Percentiles rank a stretch among this genome's conserved stretches.
Conservation (phyloP, 805 yeast genomes). For the Starmerella apicola region DNA sequence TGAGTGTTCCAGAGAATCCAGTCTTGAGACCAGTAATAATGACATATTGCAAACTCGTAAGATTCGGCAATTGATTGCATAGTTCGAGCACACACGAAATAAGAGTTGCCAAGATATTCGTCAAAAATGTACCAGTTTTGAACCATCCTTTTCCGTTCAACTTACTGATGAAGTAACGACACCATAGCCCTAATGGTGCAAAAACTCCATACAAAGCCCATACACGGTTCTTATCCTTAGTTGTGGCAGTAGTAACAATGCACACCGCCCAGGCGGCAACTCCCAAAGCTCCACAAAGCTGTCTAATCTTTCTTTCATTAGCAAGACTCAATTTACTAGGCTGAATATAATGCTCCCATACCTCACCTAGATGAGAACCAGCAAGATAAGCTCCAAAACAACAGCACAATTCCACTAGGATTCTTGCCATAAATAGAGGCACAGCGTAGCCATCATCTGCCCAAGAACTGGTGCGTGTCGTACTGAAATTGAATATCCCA, state of each 20-base stretch:
- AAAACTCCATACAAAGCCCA: conserved; percentile 62
- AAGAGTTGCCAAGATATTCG: conserved; percentile 38
- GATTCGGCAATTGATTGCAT: conserved; percentile 34
- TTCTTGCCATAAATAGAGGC: conserved; percentile 57
- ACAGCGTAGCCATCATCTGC: conserved; percentile 70
- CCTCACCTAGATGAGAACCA: conserved; percentile 40
- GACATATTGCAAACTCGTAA: conserved; percentile 28
- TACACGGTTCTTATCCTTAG: conserved; percentile 36
- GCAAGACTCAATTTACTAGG: neutral
- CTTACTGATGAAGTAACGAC: conserved; percentile 44
- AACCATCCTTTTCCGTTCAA: conserved; percentile 35
- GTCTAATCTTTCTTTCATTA: conserved; percentile 2
- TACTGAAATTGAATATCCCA: conserved; percentile 41
- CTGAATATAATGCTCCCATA: neutral
- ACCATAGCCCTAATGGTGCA: conserved; percentile 58
- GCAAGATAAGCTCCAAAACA: conserved; percentile 46
- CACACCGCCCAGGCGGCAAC: conserved; percentile 32
- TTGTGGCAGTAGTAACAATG: conserved; percentile 29
- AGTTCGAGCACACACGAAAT: conserved; percentile 37
- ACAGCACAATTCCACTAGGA: conserved; percentile 45
- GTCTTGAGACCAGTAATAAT: conserved; percentile 42
- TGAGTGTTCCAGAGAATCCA: conserved; percentile 60
- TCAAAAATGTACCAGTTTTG: conserved; percentile 43
- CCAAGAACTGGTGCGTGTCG: conserved; percentile 32
- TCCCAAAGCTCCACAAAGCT: conserved; percentile 23